Evolutionary conservation across 192 early-diverging fungal genomes (phyloP).

Genomic region (Backusella liffmaniae): DNA sequence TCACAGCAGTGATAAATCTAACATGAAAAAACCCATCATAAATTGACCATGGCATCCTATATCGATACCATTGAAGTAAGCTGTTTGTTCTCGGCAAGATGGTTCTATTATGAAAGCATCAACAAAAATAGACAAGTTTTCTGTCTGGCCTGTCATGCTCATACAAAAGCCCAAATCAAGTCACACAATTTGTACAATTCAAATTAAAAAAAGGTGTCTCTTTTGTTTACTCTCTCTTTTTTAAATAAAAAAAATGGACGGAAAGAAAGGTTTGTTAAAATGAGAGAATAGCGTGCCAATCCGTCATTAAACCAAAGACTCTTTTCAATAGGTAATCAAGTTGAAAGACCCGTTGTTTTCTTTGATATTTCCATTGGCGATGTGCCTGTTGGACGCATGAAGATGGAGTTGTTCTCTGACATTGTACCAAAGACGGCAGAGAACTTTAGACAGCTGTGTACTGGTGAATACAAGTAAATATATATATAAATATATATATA

Average conservation of each 20-base stretch:
- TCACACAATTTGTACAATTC: background rate
- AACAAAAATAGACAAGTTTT: too few relatives aligned
- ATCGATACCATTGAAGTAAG: too few relatives aligned
- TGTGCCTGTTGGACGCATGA: constrained; percentile 58
- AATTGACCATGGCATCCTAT: too few relatives aligned
- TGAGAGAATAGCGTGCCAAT: background rate
- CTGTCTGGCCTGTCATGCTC: too few relatives aligned
- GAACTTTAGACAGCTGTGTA: constrained; percentile 90
- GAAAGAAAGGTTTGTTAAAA: background rate
- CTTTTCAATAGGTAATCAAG: background rate
- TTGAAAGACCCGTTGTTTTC: constrained; percentile 54
- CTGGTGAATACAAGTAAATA: constrained; percentile 77
- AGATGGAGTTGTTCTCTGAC: constrained; percentile 73
- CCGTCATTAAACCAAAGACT: background rate
- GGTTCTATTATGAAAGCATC: too few relatives aligned
- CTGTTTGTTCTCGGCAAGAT: too few relatives aligned
- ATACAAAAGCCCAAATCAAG: background rate
- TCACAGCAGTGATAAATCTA: too few relatives aligned
- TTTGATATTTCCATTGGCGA: constrained; percentile 79
- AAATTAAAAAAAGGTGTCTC: background rate
- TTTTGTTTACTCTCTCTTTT: background rate
- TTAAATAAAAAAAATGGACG: background rate
- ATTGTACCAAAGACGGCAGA: constrained; percentile 75
- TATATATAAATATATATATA: background rate
- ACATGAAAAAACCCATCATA: too few relatives aligned